Evolutionary conservation across 2,329 filamentous ascomycete genomes (phyloP).

Genomic region (Paradendryphiella salina): DNA sequence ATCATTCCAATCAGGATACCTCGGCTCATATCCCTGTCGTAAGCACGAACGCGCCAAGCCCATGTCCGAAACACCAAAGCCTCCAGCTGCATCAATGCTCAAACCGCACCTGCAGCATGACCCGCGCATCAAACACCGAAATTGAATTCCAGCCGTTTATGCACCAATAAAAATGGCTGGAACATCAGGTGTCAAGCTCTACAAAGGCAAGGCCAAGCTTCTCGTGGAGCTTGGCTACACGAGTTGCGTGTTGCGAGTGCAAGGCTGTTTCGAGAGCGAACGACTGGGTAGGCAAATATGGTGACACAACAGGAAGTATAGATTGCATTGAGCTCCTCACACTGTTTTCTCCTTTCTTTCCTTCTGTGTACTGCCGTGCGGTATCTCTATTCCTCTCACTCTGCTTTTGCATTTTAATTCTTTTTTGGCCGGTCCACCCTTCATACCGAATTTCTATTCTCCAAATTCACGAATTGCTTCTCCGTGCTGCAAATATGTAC

Average conservation of each 20-base stretch:
- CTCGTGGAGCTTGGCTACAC: constrained; percentile 25
- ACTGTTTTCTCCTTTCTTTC: neutral
- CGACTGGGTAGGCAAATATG: neutral
- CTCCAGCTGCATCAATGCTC: constrained; percentile 8
- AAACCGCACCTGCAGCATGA: constrained; percentile 34
- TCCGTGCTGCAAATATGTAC: constrained; percentile 10
- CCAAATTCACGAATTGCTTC: neutral
- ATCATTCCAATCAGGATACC: neutral
- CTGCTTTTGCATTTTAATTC: neutral
- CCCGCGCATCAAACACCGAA: constrained; percentile 31
- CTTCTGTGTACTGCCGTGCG: constrained; percentile 13
- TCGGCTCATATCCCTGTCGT: neutral
- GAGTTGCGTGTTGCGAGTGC: constrained; percentile 2
- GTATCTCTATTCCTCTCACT: constrained; percentile 4
- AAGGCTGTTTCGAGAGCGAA: neutral
- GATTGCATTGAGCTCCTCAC: neutral
- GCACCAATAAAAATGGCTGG: constrained; percentile 1
- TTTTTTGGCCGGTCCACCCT: constrained; percentile 35
- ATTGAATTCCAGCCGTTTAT: constrained; percentile 6
- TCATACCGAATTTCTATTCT: constrained; percentile 24
- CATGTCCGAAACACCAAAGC: constrained; percentile 31
- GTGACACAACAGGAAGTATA: neutral
- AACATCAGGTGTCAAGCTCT: constrained; percentile 22
- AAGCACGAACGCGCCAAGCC: constrained; percentile 20
- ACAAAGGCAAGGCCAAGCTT: constrained; percentile 20